phyloP scores from a whole-genome alignment of 441 rosid species.

The Gossypium trilobum region DNA sequence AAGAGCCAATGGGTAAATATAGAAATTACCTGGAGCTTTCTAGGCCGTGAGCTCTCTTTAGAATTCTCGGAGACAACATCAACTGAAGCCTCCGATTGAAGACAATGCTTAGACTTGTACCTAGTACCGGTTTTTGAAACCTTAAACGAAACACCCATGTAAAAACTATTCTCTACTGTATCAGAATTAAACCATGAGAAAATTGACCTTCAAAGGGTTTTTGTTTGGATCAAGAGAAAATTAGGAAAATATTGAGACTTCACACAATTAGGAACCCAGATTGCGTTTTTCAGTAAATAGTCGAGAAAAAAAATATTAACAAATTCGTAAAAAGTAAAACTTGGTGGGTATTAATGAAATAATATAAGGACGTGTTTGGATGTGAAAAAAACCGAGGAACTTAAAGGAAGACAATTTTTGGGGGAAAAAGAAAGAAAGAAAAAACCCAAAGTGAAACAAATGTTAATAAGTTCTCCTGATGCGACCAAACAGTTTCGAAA shows the following conservation, averaged over 20 bases:
- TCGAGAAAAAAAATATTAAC: not conserved
- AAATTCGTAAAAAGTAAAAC: not conserved
- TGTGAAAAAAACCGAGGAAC: not conserved
- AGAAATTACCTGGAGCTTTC: slow-evolving; percentile 40
- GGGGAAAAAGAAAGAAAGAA: not conserved
- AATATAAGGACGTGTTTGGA: not conserved
- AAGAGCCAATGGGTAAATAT: not conserved
- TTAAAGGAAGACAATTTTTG: not conserved
- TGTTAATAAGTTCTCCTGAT: not conserved
- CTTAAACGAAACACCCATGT: slow-evolving; percentile 83
- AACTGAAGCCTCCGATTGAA: slow-evolving; percentile 28
- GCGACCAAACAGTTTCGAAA: not conserved
- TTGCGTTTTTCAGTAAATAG: not conserved
- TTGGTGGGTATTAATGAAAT: not conserved
- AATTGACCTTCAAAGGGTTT: not conserved
- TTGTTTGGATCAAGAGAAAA: slow-evolving; percentile 8
- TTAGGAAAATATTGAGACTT: not conserved
- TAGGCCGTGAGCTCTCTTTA: slow-evolving; percentile 28
- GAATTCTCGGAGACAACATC: slow-evolving; percentile 33
- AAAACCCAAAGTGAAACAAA: not conserved
- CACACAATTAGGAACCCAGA: not conserved
- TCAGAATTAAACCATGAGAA: not conserved
- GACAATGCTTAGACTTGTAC: slow-evolving; percentile 44
- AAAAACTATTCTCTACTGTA: not conserved
- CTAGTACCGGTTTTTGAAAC: slow-evolving; percentile 62